These are phyloP conservation scores for Hypoxylon subgilvum DNA, from an alignment of 495 filamentous ascomycete genomes.

Conservation along the genomic window DNA sequence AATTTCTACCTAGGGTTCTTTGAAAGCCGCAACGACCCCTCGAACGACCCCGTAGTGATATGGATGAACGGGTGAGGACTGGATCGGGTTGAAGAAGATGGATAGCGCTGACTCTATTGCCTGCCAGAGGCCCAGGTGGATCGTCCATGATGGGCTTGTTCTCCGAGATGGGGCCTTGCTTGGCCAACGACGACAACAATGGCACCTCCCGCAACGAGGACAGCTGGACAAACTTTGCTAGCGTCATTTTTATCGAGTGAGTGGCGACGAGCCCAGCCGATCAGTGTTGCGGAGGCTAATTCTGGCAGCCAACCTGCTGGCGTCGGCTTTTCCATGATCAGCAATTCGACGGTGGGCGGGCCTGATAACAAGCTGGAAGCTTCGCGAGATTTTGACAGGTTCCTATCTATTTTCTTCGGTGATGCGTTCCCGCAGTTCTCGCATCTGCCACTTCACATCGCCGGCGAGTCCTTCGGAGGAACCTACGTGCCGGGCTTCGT, in stretches of 20 bases:
- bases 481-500: background rate
- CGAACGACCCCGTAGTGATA: background rate
- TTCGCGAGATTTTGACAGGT: background rate
- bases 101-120: background rate
- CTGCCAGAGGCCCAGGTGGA: background rate
- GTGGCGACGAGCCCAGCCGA: background rate
- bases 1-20: background rate
- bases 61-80: background rate
- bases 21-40: background rate
- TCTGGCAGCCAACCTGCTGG: background rate
- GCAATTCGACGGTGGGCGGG: background rate
- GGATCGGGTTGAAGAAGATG: background rate
- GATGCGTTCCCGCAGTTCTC: background rate
- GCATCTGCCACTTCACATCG: background rate
- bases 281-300: background rate
- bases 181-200: background rate
- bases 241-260: background rate
- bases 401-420: background rate
- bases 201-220: background rate
- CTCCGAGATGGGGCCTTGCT: background rate
- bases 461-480: background rate
- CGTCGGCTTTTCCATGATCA: background rate
- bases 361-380: background rate
- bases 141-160: conserved; percentile 1
- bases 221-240: background rate